Percentiles rank a stretch among this genome's conserved stretches.
Conservation (phyloP, 371 early-diverging fungal genomes). For the Chytridium lagenaria region DNA sequence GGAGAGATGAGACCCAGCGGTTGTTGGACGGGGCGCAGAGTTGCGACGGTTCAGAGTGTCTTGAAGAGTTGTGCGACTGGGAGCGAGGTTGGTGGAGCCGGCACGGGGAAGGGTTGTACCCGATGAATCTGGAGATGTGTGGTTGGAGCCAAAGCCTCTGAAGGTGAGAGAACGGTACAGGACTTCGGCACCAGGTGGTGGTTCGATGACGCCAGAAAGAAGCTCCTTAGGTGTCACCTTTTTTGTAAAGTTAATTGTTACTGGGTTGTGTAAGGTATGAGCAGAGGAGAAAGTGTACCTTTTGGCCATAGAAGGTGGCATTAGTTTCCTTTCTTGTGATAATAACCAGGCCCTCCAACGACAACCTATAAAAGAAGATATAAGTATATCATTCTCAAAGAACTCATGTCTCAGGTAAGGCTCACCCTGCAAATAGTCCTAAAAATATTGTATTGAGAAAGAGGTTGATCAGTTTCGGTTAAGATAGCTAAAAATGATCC, state of each 20-base stretch:
- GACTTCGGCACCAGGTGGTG: constrained; percentile 30
- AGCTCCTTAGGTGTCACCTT: constrained; percentile 28
- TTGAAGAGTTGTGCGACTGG: neutral
- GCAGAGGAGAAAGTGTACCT: constrained; percentile 37
- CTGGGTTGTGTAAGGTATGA: neutral
- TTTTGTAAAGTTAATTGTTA: no score
- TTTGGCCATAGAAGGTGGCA: constrained; percentile 80
- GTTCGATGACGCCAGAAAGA: constrained; percentile 25
- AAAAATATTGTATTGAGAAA: neutral
- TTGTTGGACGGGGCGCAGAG: neutral
- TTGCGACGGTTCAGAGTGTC: neutral
- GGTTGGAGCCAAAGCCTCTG: constrained; percentile 28
- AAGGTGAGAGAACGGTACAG: constrained; percentile 31
- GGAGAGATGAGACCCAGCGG: no score
- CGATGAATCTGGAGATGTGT: neutral
- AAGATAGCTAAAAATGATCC: no score
- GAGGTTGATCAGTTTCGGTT: no score
- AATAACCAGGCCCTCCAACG: constrained; percentile 84
- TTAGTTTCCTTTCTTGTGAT: constrained; percentile 89
- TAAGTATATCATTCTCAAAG: neutral
- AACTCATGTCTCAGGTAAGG: neutral
- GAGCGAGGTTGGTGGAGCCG: neutral
- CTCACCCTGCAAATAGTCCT: constrained; percentile 24
- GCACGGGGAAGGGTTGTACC: neutral
- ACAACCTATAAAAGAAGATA: constrained; percentile 70